phyloP scores from a whole-genome alignment of 2,329 filamentous ascomycete species.

The Leptoxyphium fumago region DNA sequence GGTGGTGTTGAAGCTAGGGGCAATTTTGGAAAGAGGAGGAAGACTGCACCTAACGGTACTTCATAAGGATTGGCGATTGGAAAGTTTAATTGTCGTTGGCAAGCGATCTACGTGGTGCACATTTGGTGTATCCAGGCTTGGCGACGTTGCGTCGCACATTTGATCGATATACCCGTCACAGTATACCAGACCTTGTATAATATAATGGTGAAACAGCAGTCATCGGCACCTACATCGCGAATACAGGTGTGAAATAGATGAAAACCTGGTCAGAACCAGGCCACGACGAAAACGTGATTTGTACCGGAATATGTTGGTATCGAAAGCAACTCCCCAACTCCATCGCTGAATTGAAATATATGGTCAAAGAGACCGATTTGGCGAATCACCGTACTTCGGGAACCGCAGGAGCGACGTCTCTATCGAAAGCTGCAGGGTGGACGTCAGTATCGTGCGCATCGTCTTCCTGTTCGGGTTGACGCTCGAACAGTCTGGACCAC shows the following conservation, averaged over 20 bases:
- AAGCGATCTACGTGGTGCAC: no score
- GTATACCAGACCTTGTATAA: no score
- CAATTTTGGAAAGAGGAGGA: conserved; percentile 51
- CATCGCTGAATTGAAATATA: neutral
- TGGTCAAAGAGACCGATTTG: neutral
- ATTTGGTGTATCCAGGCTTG: no score
- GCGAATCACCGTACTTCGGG: conserved; percentile 18
- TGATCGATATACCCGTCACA: no score
- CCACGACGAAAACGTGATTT: no score
- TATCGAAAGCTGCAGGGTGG: conserved; percentile 36
- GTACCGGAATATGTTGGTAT: no score
- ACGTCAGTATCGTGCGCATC: conserved; percentile 18
- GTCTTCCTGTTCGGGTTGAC: conserved; percentile 26
- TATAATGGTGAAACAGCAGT: no score
- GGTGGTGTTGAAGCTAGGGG: conserved; percentile 73
- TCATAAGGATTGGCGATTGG: neutral
- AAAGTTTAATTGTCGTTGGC: no score
- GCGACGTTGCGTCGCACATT: no score
- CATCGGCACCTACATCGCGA: no score
- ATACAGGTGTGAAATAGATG: no score
- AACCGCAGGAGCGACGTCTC: conserved; percentile 44
- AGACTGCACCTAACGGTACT: neutral
- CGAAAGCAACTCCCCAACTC: neutral
- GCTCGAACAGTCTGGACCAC: conserved; percentile 76
- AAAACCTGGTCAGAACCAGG: no score